Base-by-base conservation (phyloP, 805 yeast species). In the Lipomyces sp. region DNA sequence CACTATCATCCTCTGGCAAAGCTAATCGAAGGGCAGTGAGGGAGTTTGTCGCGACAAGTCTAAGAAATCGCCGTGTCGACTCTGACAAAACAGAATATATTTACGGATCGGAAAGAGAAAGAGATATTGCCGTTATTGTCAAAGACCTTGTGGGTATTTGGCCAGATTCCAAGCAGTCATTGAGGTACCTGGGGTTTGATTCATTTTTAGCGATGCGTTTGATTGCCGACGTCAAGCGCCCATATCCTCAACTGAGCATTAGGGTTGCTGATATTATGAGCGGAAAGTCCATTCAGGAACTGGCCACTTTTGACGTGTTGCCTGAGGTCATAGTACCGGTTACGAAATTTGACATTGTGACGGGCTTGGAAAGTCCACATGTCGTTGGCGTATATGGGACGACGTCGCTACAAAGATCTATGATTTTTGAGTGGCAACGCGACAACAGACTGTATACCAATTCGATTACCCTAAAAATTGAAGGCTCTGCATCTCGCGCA, bases 1-100 rank as follows among this genome's bases (percentile, higher is more conserved):
- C 64, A 3, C 33, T 51, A 19, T 41, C 59, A 11, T 31, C 57
- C 2, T 56, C 64, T 11, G 64, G 64, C 4, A 61, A 61, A 32
- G 56, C 46, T 5, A 41, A 53, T 34, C 46, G 55, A 8, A 49
- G 51, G 32, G 32, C 39, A 6, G 43, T 45, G n/a, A 32, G 16
- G 24, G 43, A 18, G 2, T 18, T 43, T 11, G 33, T 37, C 6
- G 45, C 26, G 18, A n/a, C n/a, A n/a, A n/a, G n/a, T n/a, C n/a
- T n/a, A n/a, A n/a, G n/a, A 2, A 35, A 13, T n/a, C 21, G 14
- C 11, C 10, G 13, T 10, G 18, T 22, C 14, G 37, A 36, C 10
- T 48, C 22, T 22, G 33, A 19, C 13, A 31, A 24, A n/a, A n/a
- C n/a, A n/a, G n/a, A n/a, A n/a, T n/a, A n/a, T n/a, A n/a, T n/a